Evolutionary conservation across 257 asterid species (phyloP).

Genomic region (Penstemon barbatus): DNA sequence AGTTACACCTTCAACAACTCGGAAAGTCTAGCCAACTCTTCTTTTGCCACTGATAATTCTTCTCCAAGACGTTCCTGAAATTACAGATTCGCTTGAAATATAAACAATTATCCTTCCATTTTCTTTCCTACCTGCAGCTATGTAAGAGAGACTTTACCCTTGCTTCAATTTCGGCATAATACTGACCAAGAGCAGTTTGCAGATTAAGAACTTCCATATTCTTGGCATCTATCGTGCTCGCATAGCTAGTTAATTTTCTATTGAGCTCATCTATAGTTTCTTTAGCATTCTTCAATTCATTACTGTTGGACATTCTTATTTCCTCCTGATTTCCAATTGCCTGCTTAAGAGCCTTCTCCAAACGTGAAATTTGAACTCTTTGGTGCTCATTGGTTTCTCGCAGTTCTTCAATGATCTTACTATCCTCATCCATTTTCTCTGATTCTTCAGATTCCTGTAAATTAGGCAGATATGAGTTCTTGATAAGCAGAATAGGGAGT

Average conservation of each 20-base stretch:
- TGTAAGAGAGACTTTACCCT: constrained; percentile 51
- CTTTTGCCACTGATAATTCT: constrained; percentile 68
- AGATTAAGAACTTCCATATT: constrained; percentile 87
- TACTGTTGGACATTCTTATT: constrained; percentile 52
- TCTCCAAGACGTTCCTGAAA: constrained; percentile 85
- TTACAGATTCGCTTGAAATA: constrained; percentile 14
- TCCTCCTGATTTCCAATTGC: constrained; percentile 69
- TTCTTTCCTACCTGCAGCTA: constrained; percentile 27
- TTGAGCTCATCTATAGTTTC: constrained; percentile 74
- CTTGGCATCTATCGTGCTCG: constrained; percentile 75
- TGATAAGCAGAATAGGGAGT: constrained; percentile 20
- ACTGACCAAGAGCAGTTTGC: constrained; percentile 98
- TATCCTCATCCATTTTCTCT: constrained; percentile 97
- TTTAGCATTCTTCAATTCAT: constrained; percentile 67
- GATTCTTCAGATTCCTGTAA: constrained; percentile 96
- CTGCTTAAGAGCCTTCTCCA: constrained; percentile 79
- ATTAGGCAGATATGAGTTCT: constrained; percentile 25
- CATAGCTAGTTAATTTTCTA: constrained; percentile 63
- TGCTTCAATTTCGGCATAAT: constrained; percentile 97
- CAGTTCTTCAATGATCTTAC: constrained; percentile 81
- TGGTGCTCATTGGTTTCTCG: constrained; percentile 72
- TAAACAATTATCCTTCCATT: constrained; percentile 12
- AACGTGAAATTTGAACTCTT: constrained; percentile 63
- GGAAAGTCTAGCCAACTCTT: constrained; percentile 66
- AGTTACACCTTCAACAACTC: constrained; percentile 69